phyloP scores from a whole-genome alignment of 805 yeast genomes.

The Pachysolen tannophilus region DNA sequence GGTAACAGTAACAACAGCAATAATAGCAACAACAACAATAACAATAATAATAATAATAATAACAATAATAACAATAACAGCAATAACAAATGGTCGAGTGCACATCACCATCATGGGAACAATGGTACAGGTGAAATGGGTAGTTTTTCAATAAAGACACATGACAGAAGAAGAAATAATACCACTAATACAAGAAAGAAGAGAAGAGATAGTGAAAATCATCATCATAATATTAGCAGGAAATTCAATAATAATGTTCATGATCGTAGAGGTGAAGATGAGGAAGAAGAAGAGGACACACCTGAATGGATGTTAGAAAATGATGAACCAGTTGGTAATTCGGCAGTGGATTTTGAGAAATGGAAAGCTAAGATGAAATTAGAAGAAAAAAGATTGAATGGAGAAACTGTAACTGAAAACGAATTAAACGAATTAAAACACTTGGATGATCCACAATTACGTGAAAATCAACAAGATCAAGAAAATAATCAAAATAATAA shows the following conservation, averaged over 20 bases:
- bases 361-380: constrained; percentile 49
- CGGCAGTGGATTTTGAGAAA: constrained; percentile 50
- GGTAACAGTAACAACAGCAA: constrained; percentile 15
- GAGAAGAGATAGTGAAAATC: constrained; percentile 7
- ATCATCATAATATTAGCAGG: constrained; percentile 12
- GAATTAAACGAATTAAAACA: constrained; percentile 16
- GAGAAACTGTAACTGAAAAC: constrained; percentile 26
- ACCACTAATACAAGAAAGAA: constrained; percentile 7
- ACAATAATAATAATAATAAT: constrained; percentile 9
- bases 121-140: constrained; percentile 12
- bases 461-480: not conserved
- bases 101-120: constrained; percentile 4
- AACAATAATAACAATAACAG: constrained; percentile 8
- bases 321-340: constrained; percentile 34
- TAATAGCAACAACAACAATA: constrained; percentile 6
- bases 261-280: constrained; percentile 22
- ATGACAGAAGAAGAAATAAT: constrained; percentile 10
- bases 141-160: constrained; percentile 6
- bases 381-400: constrained; percentile 40
- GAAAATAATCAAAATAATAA: not conserved
- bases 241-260: constrained; percentile 13
- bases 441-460: not conserved
- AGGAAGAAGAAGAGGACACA: constrained; percentile 24
- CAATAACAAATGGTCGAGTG: constrained; percentile 5
- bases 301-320: constrained; percentile 31